A percentile compares a stretch with the other conserved stretches of the same genome.
phyloP scores from a whole-genome alignment of 768 basidiomycete species.

The Panellus pusillus region DNA sequence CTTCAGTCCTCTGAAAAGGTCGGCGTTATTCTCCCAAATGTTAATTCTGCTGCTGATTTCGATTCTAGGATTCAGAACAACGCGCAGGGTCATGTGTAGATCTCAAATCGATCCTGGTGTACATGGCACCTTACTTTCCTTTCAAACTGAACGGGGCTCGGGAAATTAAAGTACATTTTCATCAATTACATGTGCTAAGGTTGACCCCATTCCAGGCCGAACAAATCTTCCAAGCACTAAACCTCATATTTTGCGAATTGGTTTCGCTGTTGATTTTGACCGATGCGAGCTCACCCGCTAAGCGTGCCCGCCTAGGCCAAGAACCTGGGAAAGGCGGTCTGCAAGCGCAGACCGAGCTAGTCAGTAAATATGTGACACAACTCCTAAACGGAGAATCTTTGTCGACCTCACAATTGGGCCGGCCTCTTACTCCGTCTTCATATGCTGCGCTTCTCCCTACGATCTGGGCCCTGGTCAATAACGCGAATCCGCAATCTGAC shows the following conservation, averaged over 20 bases:
- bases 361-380: constrained; percentile 60
- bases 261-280: constrained; percentile 60
- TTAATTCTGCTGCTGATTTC: constrained; percentile 6
- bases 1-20: constrained; percentile 45
- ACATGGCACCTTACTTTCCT: constrained; percentile 86
- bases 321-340: constrained; percentile 21
- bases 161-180: constrained; percentile 56
- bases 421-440: constrained; percentile 52
- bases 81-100: constrained; percentile 40
- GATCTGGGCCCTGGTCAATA: constrained; percentile 72
- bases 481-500: constrained; percentile 29
- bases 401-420: constrained; percentile 44
- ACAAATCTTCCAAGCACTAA: constrained; percentile 67
- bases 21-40: constrained; percentile 5
- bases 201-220: constrained; percentile 48
- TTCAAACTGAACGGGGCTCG: constrained; percentile 50
- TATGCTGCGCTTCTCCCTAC: constrained; percentile 74
- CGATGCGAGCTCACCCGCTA: constrained; percentile 25
- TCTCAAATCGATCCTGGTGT: constrained; percentile 59
- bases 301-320: constrained; percentile 24
- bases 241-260: constrained; percentile 77
- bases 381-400: constrained; percentile 54
- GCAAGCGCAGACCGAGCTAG: constrained; percentile 45
- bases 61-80: constrained; percentile 25
- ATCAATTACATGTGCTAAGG: neutral